These are phyloP conservation scores for Solanum sparsipilum DNA, from an alignment of 257 asterid species.

Conservation along the genomic window DNA sequence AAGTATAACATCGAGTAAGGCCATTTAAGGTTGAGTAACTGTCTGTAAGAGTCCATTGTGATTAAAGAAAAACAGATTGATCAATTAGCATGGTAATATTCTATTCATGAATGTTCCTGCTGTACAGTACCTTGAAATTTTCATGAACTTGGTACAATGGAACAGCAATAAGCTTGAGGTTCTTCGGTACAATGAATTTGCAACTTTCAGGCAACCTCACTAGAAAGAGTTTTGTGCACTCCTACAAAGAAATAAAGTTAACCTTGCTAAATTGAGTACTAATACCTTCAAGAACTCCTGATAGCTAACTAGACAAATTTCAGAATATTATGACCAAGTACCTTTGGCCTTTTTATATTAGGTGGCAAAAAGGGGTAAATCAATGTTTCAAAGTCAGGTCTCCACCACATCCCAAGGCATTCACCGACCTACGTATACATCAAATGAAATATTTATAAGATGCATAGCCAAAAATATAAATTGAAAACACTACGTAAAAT, in stretches of 20 bases:
- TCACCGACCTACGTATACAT: conserved; percentile 50
- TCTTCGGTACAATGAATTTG: conserved; percentile 66
- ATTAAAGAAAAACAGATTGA: background rate
- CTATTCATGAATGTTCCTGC: background rate
- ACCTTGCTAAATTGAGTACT: background rate
- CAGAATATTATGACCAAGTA: conserved; percentile 9
- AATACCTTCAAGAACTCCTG: background rate
- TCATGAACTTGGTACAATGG: conserved; percentile 66
- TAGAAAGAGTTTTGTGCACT: conserved; percentile 76
- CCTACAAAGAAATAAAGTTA: conserved; percentile 6
- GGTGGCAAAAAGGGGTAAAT: conserved; percentile 59
- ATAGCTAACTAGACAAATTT: background rate
- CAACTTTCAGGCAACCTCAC: conserved; percentile 73
- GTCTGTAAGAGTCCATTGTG: background rate
- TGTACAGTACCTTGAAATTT: conserved; percentile 38
- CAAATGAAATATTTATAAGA: background rate
- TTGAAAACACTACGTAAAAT: background rate
- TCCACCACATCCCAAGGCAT: conserved; percentile 95
- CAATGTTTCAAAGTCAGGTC: conserved; percentile 52
- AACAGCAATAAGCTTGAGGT: conserved; percentile 62
- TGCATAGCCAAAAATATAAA: background rate
- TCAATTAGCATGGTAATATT: background rate
- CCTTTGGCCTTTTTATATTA: conserved; percentile 58
- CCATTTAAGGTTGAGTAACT: background rate
- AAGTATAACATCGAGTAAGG: background rate